Conservation (phyloP, 805 yeast genomes). For the Ogataea wickerhamii region DNA sequence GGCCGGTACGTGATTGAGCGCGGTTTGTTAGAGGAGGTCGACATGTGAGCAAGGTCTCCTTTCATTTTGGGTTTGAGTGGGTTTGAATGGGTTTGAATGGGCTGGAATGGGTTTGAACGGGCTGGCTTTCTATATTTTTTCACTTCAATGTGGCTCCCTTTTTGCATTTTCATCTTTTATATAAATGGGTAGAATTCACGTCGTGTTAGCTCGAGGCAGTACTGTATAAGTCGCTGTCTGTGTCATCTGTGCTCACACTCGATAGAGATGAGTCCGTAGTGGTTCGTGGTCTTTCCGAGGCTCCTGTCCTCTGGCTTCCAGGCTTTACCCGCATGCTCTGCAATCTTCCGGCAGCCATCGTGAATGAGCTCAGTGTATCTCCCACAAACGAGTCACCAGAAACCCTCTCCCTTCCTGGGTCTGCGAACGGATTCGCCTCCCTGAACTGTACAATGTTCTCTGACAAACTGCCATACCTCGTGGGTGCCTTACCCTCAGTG, state of each 20-base stretch:
- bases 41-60: slow-evolving; percentile 8
- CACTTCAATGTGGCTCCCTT: too few relatives aligned
- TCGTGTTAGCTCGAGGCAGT: too few relatives aligned
- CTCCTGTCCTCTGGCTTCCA: not conserved
- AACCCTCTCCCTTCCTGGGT: not conserved
- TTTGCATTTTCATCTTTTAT: too few relatives aligned
- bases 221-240: slow-evolving; percentile 4
- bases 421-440: slow-evolving; percentile 4
- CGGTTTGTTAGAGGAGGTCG: slow-evolving; percentile 24
- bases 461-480: slow-evolving; percentile 24
- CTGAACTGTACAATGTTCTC: slow-evolving; percentile 19
- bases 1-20: slow-evolving; percentile 34
- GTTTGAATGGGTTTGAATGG: too few relatives aligned
- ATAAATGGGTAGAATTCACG: too few relatives aligned
- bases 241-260: slow-evolving; percentile 1
- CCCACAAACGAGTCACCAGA: slow-evolving; percentile 3
- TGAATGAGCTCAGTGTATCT: slow-evolving; percentile 20
- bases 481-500: slow-evolving; percentile 4
- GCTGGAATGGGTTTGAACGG: too few relatives aligned
- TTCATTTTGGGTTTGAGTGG: too few relatives aligned
- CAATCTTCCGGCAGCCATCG: slow-evolving; percentile 16
- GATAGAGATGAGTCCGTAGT: slow-evolving; percentile 1
- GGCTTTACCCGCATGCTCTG: slow-evolving; percentile 7
- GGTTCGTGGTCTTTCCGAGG: not conserved
- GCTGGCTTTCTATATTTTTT: too few relatives aligned